A percentile compares a stretch with the other conserved stretches of the same genome.
Conservation (phyloP, 495 filamentous ascomycete genomes). For the Penicillium tannophilum region DNA sequence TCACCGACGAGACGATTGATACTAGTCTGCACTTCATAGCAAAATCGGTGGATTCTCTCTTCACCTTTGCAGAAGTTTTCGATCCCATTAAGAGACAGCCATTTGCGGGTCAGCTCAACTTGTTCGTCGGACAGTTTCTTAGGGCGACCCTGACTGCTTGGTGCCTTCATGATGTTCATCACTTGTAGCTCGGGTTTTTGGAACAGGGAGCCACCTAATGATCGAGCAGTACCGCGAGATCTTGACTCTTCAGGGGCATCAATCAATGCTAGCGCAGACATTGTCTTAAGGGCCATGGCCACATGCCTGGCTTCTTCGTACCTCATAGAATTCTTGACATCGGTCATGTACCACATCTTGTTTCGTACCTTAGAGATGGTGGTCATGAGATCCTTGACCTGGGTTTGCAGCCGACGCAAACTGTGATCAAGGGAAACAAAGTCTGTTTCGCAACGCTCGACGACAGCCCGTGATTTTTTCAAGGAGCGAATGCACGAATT, state of each 20-base stretch:
- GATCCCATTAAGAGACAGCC: slow-evolving; percentile 77
- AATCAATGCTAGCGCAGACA: slow-evolving; percentile 56
- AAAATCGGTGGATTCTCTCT: slow-evolving; percentile 93
- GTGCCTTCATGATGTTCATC: slow-evolving; percentile 82
- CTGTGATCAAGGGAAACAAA: slow-evolving; percentile 42
- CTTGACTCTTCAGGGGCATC: slow-evolving; percentile 48
- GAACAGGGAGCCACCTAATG: slow-evolving; percentile 63
- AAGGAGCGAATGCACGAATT: slow-evolving; percentile 38
- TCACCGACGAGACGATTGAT: slow-evolving; percentile 86
- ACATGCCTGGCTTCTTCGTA: slow-evolving; percentile 91
- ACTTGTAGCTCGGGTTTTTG: slow-evolving; percentile 84
- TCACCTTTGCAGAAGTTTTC: slow-evolving; percentile 97
- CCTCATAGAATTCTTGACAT: slow-evolving; percentile 85
- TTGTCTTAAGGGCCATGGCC: slow-evolving; percentile 85
- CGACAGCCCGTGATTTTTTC: slow-evolving; percentile 39
- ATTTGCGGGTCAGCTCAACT: slow-evolving; percentile 79
- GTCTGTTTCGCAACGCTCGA: slow-evolving; percentile 45
- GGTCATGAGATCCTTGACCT: slow-evolving; percentile 36
- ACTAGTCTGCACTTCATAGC: slow-evolving; percentile 84
- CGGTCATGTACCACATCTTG: slow-evolving; percentile 99
- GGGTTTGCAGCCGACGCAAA: slow-evolving; percentile 39
- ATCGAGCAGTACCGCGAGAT: slow-evolving; percentile 52
- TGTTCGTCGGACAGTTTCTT: slow-evolving; percentile 98
- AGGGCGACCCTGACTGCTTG: slow-evolving; percentile 80
- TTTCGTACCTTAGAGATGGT: slow-evolving; percentile 58